Conservation (phyloP, 2,329 filamentous ascomycete genomes). For the Claviceps capensis region DNA sequence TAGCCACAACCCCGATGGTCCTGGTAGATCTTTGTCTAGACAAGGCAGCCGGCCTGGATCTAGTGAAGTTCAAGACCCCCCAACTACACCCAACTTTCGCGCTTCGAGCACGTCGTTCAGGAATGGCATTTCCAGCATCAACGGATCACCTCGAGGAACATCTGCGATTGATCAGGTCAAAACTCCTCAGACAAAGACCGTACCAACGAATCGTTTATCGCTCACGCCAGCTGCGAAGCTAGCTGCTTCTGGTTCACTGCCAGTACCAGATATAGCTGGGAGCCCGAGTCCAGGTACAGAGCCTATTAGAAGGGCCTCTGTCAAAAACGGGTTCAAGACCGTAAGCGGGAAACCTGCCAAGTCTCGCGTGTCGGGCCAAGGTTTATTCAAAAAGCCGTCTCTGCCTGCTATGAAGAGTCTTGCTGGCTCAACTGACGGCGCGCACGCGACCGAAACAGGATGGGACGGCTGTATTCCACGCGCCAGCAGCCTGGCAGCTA, state of each 20-base stretch:
- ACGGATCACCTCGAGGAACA: conserved; percentile 27
- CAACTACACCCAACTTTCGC: conserved; percentile 23
- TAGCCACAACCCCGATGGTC: conserved; percentile 49
- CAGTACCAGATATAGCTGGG: conserved; percentile 12
- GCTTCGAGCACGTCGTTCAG: conserved; percentile 30
- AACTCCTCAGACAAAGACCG: conserved; percentile 13
- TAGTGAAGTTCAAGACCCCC: conserved; percentile 33
- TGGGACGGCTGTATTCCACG: conserved; percentile 20
- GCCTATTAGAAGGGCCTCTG: conserved; percentile 12
- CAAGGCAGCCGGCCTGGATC: conserved; percentile 42
- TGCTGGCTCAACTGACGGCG: conserved; percentile 2
- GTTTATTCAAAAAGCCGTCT: conserved; percentile 42
- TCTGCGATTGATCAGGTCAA: conserved; percentile 11
- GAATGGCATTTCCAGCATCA: conserved; percentile 27
- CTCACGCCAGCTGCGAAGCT: conserved; percentile 12
- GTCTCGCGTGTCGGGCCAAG: conserved; percentile 37
- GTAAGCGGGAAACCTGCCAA: conserved; percentile 31
- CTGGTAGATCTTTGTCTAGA: conserved; percentile 34
- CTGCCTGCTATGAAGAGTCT: conserved; percentile 24
- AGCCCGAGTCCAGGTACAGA: conserved; percentile 28
- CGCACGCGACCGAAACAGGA: conserved; percentile 5
- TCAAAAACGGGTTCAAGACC: conserved; percentile 33
- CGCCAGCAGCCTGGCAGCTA: conserved; percentile 7
- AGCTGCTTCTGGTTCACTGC: conserved; percentile 12
- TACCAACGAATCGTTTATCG: conserved; percentile 11